Percentiles rank a stretch among this genome's conserved stretches.
Evolutionary conservation across 805 yeast genomes (phyloP).

Genomic region (Yamadazyma philogaea): DNA sequence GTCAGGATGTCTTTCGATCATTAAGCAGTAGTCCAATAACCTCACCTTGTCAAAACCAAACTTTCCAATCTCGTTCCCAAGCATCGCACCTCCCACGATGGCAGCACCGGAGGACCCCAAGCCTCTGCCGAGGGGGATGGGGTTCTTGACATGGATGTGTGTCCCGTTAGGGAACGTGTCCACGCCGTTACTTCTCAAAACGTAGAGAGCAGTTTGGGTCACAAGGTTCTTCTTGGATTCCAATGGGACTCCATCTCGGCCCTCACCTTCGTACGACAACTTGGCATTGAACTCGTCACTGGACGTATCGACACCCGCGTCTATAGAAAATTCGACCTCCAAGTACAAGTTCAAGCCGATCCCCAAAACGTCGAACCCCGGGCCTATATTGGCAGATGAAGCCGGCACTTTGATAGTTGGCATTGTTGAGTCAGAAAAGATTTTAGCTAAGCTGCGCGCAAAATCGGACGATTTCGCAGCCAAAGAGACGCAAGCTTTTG

Average conservation of each 20-base stretch:
- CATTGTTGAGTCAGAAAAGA: slow-evolving; percentile 3
- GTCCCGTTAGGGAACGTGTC: slow-evolving; percentile 82
- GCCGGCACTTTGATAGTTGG: slow-evolving; percentile 75
- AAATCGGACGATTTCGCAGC: slow-evolving; percentile 2
- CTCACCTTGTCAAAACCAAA: slow-evolving; percentile 72
- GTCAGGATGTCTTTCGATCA: slow-evolving; percentile 98
- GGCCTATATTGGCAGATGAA: slow-evolving; percentile 96
- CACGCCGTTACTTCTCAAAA: slow-evolving; percentile 77
- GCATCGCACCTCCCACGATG: slow-evolving; percentile 91
- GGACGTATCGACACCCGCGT: slow-evolving; percentile 46
- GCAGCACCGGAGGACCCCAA: slow-evolving; percentile 98
- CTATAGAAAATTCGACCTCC: slow-evolving; percentile 65
- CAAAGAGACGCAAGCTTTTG: background rate
- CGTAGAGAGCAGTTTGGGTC: slow-evolving; percentile 90
- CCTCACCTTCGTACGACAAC: slow-evolving; percentile 74
- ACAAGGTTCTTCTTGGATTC: slow-evolving; percentile 77
- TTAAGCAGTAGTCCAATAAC: slow-evolving; percentile 88
- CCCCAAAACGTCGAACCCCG: slow-evolving; percentile 96
- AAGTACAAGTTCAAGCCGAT: slow-evolving; percentile 78
- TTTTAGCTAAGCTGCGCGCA: slow-evolving; percentile 2
- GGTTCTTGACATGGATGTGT: slow-evolving; percentile 73
- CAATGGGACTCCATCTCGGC: slow-evolving; percentile 77
- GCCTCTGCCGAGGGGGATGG: slow-evolving; percentile 96
- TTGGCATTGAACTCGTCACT: slow-evolving; percentile 66
- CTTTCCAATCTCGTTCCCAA: slow-evolving; percentile 82